phyloP scores from a whole-genome alignment of 305 asterid genomes.

The Andrographis paniculata region DNA sequence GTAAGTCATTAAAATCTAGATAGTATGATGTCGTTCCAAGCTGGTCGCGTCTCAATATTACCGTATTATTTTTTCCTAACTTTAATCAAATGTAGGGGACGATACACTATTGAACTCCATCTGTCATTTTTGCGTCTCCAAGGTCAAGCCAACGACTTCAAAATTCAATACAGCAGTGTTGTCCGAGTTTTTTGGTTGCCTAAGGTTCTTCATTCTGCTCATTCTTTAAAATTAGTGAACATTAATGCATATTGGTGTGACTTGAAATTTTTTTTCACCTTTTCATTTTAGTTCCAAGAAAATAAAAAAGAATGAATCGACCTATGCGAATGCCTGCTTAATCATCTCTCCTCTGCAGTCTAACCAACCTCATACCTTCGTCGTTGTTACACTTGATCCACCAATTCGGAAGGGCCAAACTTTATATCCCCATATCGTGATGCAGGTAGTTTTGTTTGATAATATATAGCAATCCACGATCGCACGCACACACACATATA shows the following conservation, averaged over 20 bases:
- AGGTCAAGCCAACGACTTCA: slow-evolving; percentile 98
- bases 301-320: too few relatives aligned
- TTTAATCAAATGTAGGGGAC: too few relatives aligned
- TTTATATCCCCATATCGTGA: slow-evolving; percentile 88
- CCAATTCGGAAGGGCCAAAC: slow-evolving; percentile 99
- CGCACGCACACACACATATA: too few relatives aligned
- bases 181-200: slow-evolving; percentile 94
- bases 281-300: too few relatives aligned
- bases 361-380: slow-evolving; percentile 92
- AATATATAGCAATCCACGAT: too few relatives aligned
- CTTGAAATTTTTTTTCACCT: too few relatives aligned
- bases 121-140: slow-evolving; percentile 91
- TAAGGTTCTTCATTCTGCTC: slow-evolving; percentile 44
- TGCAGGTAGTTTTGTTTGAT: slow-evolving; percentile 87
- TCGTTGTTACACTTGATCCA: slow-evolving; percentile 90
- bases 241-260: too few relatives aligned
- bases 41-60: too few relatives aligned
- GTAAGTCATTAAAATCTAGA: slow-evolving; percentile 36
- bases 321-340: too few relatives aligned
- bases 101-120: slow-evolving; percentile 88
- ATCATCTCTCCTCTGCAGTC: slow-evolving; percentile 47
- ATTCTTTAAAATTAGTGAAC: neutral
- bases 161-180: slow-evolving; percentile 96
- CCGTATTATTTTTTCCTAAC: too few relatives aligned
- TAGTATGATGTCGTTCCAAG: too few relatives aligned